These are phyloP conservation scores for Psilocybe mexicana DNA, from an alignment of 1,284 basidiomycete genomes.

Conservation along the genomic window DNA sequence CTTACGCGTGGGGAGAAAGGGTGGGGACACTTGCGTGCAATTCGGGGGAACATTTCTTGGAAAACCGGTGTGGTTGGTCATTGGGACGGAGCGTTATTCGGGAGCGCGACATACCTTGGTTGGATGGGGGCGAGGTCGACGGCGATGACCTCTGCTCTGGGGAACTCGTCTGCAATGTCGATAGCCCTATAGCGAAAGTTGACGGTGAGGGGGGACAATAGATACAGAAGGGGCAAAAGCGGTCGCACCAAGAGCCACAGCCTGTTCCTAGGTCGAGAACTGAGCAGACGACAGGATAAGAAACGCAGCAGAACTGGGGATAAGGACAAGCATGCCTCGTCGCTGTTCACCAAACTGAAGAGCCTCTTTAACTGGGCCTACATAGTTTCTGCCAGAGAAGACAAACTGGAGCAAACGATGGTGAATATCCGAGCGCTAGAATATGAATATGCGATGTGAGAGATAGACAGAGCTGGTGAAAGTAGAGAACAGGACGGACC, in stretches of 20 bases:
- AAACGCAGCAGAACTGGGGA: slow-evolving; percentile 24
- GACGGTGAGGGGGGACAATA: slow-evolving; percentile 2
- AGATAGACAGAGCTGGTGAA: neutral
- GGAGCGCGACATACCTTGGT: slow-evolving; percentile 48
- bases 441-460: slow-evolving; percentile 9
- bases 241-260: slow-evolving; percentile 53
- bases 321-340: slow-evolving; percentile 29
- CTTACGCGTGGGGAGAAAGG: neutral
- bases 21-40: slow-evolving; percentile 53
- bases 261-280: slow-evolving; percentile 72
- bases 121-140: slow-evolving; percentile 72
- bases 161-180: slow-evolving; percentile 70
- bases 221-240: slow-evolving; percentile 3
- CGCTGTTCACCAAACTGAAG: slow-evolving; percentile 50
- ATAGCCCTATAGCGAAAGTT: slow-evolving; percentile 47
- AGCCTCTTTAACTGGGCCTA: slow-evolving; percentile 59
- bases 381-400: slow-evolving; percentile 59
- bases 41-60: slow-evolving; percentile 61
- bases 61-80: slow-evolving; percentile 14
- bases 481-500: slow-evolving; percentile 33
- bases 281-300: slow-evolving; percentile 28
- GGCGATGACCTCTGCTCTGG: slow-evolving; percentile 62
- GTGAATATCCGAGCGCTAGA: slow-evolving; percentile 58
- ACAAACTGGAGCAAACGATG: slow-evolving; percentile 66
- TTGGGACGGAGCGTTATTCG: slow-evolving; percentile 22